A percentile compares a stretch with the other conserved stretches of the same genome.
Conservation (phyloP, 441 rosid species). For the Isatis lusitanica region DNA sequence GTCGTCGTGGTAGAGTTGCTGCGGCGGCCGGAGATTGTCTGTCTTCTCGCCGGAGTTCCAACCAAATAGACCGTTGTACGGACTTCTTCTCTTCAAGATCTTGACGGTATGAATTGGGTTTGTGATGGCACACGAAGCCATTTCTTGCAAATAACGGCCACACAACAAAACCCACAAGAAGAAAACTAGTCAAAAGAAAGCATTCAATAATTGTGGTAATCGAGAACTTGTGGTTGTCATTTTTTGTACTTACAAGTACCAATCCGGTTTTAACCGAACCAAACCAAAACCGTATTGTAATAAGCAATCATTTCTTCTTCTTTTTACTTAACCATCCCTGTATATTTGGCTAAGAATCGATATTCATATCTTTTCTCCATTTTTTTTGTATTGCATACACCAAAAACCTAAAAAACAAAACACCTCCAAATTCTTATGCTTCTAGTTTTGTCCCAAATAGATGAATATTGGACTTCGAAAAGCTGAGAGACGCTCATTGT, state of each 20-base stretch:
- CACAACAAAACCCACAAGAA: constrained; percentile 5
- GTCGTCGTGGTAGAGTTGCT: constrained; percentile 52
- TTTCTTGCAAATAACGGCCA: constrained; percentile 35
- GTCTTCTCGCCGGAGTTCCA: constrained; percentile 60
- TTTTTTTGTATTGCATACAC: too few species aligned
- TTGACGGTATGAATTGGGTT: constrained; percentile 37
- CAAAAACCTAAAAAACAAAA: not conserved
- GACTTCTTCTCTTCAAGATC: constrained; percentile 32
- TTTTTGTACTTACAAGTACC: not conserved
- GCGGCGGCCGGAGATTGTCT: constrained; percentile 39
- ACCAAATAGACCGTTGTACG: constrained; percentile 47
- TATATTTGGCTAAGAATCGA: too few species aligned
- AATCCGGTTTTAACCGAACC: constrained; percentile 1
- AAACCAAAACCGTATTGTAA: not conserved
- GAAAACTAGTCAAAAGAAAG: not conserved
- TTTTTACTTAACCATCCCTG: not conserved
- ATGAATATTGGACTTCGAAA: not conserved
- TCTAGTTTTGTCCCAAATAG: not conserved
- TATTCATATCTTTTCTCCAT: too few species aligned
- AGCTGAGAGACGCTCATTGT: not conserved
- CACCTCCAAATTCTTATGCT: not conserved
- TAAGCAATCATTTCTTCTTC: not conserved
- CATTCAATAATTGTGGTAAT: not conserved
- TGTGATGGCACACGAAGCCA: constrained; percentile 52
- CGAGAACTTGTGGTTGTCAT: constrained; percentile 25